phyloP scores from a whole-genome alignment of 164 flowering plant species.

The Vitis cinerea region DNA sequence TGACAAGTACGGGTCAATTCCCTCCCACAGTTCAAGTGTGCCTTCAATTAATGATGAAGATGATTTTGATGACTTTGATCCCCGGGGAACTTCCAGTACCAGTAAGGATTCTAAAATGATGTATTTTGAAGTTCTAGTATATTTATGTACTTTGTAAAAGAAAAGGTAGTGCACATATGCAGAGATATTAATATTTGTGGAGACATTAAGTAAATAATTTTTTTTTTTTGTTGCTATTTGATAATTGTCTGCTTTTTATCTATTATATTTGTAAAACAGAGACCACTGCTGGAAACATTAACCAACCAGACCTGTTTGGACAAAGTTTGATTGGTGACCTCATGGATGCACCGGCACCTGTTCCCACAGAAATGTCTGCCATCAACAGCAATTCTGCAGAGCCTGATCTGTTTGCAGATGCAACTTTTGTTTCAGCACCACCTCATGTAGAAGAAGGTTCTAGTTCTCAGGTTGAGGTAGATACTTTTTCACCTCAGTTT shows the following conservation, averaged over 20 bases:
- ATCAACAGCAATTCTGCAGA: constrained; percentile 41
- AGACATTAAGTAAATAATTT: no score
- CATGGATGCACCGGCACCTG: constrained; percentile 63
- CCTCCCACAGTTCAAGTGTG: constrained; percentile 45
- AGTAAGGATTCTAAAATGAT: constrained; percentile 45
- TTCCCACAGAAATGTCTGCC: constrained; percentile 33
- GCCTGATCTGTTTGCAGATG: constrained; percentile 92
- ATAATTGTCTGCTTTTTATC: no score
- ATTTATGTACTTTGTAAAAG: background rate
- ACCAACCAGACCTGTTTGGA: constrained; percentile 76
- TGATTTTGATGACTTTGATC: constrained; percentile 95
- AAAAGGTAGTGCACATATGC: background rate
- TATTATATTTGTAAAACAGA: constrained; percentile 35
- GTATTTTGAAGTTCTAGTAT: background rate
- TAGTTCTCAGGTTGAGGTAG: constrained; percentile 50
- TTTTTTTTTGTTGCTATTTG: constrained; percentile 2
- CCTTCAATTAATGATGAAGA: constrained; percentile 54
- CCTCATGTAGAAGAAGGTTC: constrained; percentile 34
- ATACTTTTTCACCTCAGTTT: background rate
- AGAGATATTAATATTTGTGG: background rate
- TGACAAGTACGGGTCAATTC: constrained; percentile 31
- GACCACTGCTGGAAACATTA: constrained; percentile 49
- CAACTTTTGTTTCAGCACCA: constrained; percentile 85
- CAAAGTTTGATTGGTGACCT: constrained; percentile 56
- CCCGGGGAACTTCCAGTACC: constrained; percentile 72